Base-by-base conservation (phyloP, 768 basidiomycete species). In the Boletus huronensis region DNA sequence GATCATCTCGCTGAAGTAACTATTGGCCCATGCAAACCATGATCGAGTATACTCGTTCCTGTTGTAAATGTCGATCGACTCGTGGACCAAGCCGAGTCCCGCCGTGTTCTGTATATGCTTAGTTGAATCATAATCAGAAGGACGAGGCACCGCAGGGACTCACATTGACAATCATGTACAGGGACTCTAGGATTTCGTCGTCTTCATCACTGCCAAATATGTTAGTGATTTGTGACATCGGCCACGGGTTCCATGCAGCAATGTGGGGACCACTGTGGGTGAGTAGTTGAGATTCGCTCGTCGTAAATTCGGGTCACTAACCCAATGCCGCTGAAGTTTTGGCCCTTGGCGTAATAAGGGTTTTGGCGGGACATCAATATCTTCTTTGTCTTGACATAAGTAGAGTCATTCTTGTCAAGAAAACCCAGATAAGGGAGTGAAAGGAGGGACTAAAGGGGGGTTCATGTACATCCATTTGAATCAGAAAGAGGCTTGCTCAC, bases 11-110 rank as follows among this genome's bases (percentile, higher is more conserved):
- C 88, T 82, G 63, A 90, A 90, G 68, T 86, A 91, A 69, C 86
- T 87, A 66, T 88, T 89, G 14, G 84, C 88, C 88, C 87, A 90
- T 21, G 88, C 88, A 68, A 90, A 90, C 87, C 87, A 90, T 19
- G 82, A 76, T 21, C 88, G 77, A 34, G 86, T 88, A 62, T 87
- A 89, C 26, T 77, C 75, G 16, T 70, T 71, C 19, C 68, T 60
- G 32, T 82, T 69, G 68, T 85, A 84, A 53, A 90, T 85, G 9
- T 78, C 79, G 60, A 83, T 79, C 2, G 85, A 85, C 68, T 91
- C 88, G 64, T 90, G 88, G 42, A 90, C 86, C 40, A 90, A 72
- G n/a, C 88, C 88, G 14, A 90, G 76, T 3, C 84, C 83, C 19
- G 78, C 77, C 0, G 89, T 90, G 66, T 86, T 88, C 87, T 89